Conservation (phyloP, 1,284 basidiomycete genomes). For the Inonotus hispidus region DNA sequence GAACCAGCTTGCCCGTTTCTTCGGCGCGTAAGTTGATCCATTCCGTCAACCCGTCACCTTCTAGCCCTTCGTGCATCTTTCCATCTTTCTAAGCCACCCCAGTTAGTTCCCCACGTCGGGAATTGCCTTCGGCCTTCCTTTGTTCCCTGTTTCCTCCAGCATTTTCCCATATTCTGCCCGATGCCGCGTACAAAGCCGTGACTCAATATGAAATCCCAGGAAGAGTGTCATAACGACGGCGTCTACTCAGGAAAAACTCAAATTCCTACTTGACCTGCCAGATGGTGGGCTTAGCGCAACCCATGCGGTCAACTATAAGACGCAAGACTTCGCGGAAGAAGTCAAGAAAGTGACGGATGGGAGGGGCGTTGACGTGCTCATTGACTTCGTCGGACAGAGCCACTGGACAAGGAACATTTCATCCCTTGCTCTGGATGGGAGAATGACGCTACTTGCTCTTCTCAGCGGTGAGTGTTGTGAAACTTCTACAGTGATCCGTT, state of each 20-base stretch:
- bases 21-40: slow-evolving; percentile 58
- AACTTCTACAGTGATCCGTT: background rate
- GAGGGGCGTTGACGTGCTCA: slow-evolving; percentile 74
- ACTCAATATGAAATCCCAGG: slow-evolving; percentile 32
- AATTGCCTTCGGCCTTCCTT: slow-evolving; percentile 6
- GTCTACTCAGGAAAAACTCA: slow-evolving; percentile 79
- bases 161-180: background rate
- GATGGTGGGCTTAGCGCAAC: slow-evolving; percentile 48
- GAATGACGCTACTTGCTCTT: slow-evolving; percentile 66
- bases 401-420: slow-evolving; percentile 85
- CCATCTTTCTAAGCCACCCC: background rate
- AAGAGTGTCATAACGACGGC: slow-evolving; percentile 78
- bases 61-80: background rate
- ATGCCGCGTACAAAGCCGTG: background rate
- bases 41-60: background rate
- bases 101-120: background rate
- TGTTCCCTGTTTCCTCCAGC: background rate
- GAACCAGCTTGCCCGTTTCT: slow-evolving; percentile 79
- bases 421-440: slow-evolving; percentile 71
- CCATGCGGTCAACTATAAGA: slow-evolving; percentile 83
- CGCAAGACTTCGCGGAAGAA: slow-evolving; percentile 68
- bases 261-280: slow-evolving; percentile 64
- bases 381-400: slow-evolving; percentile 84
- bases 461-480: slow-evolving; percentile 54
- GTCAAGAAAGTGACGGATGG: slow-evolving; percentile 59